Evolutionary conservation across 805 yeast species (phyloP).

Genomic region (Sugiyamaella smithiae): DNA sequence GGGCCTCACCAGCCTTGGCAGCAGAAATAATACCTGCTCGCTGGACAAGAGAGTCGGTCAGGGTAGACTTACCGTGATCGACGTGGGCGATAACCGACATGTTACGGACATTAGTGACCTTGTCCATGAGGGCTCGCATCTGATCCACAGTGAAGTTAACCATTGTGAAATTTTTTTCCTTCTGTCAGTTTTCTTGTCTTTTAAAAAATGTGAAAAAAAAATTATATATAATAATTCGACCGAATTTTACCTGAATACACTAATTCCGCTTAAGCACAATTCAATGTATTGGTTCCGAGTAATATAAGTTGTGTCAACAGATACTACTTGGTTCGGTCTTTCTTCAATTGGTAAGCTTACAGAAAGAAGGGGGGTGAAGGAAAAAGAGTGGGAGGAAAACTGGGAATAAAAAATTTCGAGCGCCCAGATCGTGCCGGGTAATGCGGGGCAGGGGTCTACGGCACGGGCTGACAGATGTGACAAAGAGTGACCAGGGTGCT

Average conservation of each 20-base stretch:
- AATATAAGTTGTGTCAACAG: neutral
- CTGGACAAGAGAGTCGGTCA: constrained; percentile 98
- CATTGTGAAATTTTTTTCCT: constrained; percentile 27
- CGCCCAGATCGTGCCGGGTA: constrained; percentile 5
- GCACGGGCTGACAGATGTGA: no score
- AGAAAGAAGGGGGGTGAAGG: constrained; percentile 9
- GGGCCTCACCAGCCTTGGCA: constrained; percentile 99
- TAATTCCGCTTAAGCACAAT: neutral
- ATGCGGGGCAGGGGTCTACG: no score
- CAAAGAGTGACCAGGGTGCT: no score
- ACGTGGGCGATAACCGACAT: constrained; percentile 99
- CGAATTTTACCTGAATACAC: constrained; percentile 1
- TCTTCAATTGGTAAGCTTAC: neutral
- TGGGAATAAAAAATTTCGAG: constrained; percentile 7
- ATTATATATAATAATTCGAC: constrained; percentile 1
- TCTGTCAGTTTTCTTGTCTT: constrained; percentile 1
- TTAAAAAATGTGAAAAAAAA: neutral
- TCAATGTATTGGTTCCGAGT: neutral
- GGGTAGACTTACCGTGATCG: constrained; percentile 99
- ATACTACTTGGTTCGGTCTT: neutral
- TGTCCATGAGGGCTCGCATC: constrained; percentile 99
- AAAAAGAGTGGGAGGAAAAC: constrained; percentile 14
- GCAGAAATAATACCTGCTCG: constrained; percentile 99
- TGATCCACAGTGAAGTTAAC: constrained; percentile 41
- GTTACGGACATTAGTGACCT: constrained; percentile 99